Evolutionary conservation across 768 basidiomycete genomes (phyloP).

Genomic region (Amanita pseudoporphyria): DNA sequence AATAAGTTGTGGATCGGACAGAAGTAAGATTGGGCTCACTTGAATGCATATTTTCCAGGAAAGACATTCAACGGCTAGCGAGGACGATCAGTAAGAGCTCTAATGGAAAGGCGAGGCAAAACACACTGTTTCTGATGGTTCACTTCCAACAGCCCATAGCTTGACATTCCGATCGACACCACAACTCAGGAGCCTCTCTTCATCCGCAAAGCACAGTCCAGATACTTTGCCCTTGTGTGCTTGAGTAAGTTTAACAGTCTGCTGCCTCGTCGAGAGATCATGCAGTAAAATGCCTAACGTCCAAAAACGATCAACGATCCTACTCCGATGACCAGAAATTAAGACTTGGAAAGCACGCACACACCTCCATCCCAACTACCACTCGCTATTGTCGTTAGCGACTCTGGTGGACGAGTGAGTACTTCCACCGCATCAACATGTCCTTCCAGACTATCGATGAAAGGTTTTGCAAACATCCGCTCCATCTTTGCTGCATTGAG

Average conservation of each 20-base stretch:
- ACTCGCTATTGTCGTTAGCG: constrained; percentile 74
- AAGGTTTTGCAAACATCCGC: constrained; percentile 95
- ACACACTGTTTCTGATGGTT: constrained; percentile 26
- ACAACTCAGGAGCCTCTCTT: constrained; percentile 60
- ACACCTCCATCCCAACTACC: constrained; percentile 94
- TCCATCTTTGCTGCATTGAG: constrained; percentile 96
- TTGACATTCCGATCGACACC: constrained; percentile 79
- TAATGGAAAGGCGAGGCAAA: neutral
- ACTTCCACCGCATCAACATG: constrained; percentile 94
- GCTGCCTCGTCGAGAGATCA: constrained; percentile 52
- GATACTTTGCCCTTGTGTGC: constrained; percentile 85
- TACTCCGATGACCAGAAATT: neutral
- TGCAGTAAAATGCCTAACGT: constrained; percentile 75
- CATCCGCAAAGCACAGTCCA: constrained; percentile 65
- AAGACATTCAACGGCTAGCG: constrained; percentile 66
- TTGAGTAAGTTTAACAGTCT: constrained; percentile 45
- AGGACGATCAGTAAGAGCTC: neutral
- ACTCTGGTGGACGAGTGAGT: constrained; percentile 60
- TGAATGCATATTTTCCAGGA: constrained; percentile 82
- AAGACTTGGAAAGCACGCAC: constrained; percentile 18
- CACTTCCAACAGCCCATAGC: constrained; percentile 52
- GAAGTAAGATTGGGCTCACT: constrained; percentile 37
- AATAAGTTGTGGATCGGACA: constrained; percentile 6
- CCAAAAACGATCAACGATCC: neutral
- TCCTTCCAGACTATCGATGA: constrained; percentile 82